Evolutionary conservation across 2,329 filamentous ascomycete genomes (phyloP).

Genomic region (Aspergillus pseudoviridinutans): DNA sequence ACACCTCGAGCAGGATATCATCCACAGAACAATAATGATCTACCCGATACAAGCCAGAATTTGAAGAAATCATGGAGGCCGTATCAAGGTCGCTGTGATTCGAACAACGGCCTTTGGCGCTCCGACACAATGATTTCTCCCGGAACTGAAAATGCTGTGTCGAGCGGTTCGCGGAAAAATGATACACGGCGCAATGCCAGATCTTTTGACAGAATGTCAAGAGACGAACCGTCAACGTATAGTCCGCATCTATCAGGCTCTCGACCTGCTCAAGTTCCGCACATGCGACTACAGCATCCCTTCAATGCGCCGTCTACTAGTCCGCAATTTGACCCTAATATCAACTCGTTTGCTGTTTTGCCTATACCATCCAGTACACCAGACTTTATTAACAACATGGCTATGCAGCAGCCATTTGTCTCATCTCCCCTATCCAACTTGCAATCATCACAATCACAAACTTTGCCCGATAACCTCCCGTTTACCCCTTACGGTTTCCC

Average conservation of each 20-base stretch:
- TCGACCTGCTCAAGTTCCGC: not conserved
- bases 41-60: not conserved
- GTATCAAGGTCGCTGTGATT: conserved; percentile 16
- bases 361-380: not conserved
- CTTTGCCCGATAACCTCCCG: conserved; percentile 3
- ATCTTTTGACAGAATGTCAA: not conserved
- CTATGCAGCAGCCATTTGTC: conserved; percentile 7
- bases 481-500: conserved; percentile 5
- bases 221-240: not conserved
- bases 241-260: not conserved
- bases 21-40: not conserved
- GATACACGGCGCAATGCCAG: conserved; percentile 1
- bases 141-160: not conserved
- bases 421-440: conserved; percentile 1
- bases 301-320: not conserved
- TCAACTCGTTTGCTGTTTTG: conserved; percentile 8
- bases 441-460: conserved; percentile 2
- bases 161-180: not conserved
- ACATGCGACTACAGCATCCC: not conserved
- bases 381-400: not conserved
- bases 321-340: conserved; percentile 1
- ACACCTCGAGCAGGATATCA: conserved; percentile 3
- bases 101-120: conserved; percentile 6
- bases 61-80: conserved; percentile 15
- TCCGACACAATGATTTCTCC: not conserved